phyloP scores from a whole-genome alignment of 2,329 filamentous ascomycete genomes.

The Microthyrium microscopicum region DNA sequence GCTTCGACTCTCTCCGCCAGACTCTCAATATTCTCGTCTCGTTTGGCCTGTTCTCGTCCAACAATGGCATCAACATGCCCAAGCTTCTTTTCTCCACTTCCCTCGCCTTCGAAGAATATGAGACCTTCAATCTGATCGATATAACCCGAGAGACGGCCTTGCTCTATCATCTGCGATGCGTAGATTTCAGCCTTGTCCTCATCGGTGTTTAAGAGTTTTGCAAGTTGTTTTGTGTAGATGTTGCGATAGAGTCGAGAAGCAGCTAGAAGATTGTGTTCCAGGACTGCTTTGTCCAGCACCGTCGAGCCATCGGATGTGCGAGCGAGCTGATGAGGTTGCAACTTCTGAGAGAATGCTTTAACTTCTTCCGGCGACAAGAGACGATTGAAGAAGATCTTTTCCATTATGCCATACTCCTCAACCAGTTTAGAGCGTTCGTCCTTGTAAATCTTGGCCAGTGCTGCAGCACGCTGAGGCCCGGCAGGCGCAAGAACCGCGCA shows the following conservation, averaged over 20 bases:
- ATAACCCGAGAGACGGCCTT: conserved; percentile 67
- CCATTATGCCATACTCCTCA: conserved; percentile 71
- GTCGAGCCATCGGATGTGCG: conserved; percentile 81
- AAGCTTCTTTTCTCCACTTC: conserved; percentile 52
- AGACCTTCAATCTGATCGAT: conserved; percentile 88
- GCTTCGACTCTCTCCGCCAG: conserved; percentile 81
- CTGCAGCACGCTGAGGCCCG: conserved; percentile 65
- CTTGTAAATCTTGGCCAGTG: conserved; percentile 75
- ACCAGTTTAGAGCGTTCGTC: conserved; percentile 67
- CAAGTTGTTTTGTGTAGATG: conserved; percentile 49
- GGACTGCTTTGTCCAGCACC: conserved; percentile 79
- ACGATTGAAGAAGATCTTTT: conserved; percentile 94
- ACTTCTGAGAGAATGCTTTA: conserved; percentile 61
- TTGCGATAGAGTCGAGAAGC: conserved; percentile 45
- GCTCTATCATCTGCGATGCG: conserved; percentile 89
- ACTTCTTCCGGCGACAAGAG: conserved; percentile 71
- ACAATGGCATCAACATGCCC: conserved; percentile 41
- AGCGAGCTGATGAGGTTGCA: conserved; percentile 79
- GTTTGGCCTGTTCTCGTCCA: conserved; percentile 59
- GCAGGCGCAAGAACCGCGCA: conserved; percentile 88
- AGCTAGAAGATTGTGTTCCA: conserved; percentile 88
- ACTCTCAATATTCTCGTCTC: conserved; percentile 78
- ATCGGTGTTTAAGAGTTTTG: conserved; percentile 58
- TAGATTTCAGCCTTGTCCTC: conserved; percentile 76
- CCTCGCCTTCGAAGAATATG: conserved; percentile 75